Evolutionary conservation across 192 early-diverging fungal genomes (phyloP).

Genomic region (Cetraspora pellucida): DNA sequence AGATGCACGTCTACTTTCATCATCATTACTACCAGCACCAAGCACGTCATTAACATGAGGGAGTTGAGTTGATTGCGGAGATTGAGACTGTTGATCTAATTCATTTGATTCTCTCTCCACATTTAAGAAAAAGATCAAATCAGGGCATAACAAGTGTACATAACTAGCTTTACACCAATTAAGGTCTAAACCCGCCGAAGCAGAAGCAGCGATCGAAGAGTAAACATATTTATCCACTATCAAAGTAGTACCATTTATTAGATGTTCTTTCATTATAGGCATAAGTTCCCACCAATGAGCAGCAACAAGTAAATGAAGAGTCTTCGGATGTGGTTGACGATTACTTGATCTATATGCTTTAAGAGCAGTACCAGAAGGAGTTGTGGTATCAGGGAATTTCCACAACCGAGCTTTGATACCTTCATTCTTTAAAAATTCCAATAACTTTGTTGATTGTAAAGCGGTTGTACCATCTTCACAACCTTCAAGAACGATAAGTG

Average conservation of each 20-base stretch:
- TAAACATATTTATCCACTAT: conserved; percentile 33
- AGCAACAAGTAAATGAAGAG: conserved; percentile 30
- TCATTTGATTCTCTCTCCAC: neutral
- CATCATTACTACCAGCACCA: neutral
- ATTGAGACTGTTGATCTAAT: neutral
- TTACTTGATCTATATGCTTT: conserved; percentile 17
- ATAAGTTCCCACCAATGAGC: conserved; percentile 36
- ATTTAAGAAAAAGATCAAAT: conserved; percentile 30
- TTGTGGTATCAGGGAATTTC: conserved; percentile 33
- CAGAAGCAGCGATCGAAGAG: conserved; percentile 23
- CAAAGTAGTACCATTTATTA: conserved; percentile 20
- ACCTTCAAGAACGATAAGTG: conserved; percentile 33
- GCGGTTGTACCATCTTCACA: conserved; percentile 26
- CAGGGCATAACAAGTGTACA: conserved; percentile 14
- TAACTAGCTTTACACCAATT: conserved; percentile 31
- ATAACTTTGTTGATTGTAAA: conserved; percentile 26
- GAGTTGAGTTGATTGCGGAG: neutral
- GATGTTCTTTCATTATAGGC: conserved; percentile 28
- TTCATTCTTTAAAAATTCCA: conserved; percentile 31
- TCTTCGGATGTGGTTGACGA: conserved; percentile 25
- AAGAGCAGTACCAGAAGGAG: conserved; percentile 25
- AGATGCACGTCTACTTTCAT: neutral
- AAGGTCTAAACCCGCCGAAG: conserved; percentile 19
- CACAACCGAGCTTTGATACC: conserved; percentile 28
- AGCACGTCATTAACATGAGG: neutral